Conservation (phyloP, 345 rosid species). For the Populus pruinosa region DNA sequence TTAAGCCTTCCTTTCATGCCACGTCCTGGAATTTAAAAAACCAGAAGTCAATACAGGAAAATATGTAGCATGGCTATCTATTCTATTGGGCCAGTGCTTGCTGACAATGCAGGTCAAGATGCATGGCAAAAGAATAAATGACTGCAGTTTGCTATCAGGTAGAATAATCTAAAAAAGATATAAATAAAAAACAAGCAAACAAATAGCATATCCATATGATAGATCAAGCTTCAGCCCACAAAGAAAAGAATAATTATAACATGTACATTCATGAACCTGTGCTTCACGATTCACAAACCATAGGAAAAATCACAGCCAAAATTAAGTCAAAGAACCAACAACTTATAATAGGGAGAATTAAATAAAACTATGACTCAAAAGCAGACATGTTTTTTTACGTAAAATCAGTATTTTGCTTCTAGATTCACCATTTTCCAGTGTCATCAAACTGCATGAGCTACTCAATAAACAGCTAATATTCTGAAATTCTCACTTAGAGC, state of each 20-base stretch:
- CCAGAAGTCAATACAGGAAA: background rate
- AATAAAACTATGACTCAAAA: background rate
- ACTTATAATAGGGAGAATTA: background rate
- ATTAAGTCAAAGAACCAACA: background rate
- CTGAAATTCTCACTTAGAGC: background rate
- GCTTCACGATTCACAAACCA: background rate
- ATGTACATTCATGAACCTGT: background rate
- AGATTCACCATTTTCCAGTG: background rate
- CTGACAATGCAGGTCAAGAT: background rate
- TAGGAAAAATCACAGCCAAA: background rate
- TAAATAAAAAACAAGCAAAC: background rate
- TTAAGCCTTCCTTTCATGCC: slow-evolving; percentile 70
- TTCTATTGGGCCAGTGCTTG: background rate
- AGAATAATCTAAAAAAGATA: background rate
- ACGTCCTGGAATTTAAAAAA: slow-evolving; percentile 37
- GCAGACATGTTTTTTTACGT: background rate
- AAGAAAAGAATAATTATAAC: background rate
- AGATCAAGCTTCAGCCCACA: background rate
- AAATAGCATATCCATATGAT: too few species aligned
- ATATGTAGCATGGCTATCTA: background rate
- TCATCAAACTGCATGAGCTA: too few species aligned
- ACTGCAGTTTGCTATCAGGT: background rate
- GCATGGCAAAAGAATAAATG: background rate
- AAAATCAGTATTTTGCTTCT: background rate
- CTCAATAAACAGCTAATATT: background rate